These are phyloP conservation scores for Syzygium grande DNA, from an alignment of 345 rosid species.

Conservation along the genomic window DNA sequence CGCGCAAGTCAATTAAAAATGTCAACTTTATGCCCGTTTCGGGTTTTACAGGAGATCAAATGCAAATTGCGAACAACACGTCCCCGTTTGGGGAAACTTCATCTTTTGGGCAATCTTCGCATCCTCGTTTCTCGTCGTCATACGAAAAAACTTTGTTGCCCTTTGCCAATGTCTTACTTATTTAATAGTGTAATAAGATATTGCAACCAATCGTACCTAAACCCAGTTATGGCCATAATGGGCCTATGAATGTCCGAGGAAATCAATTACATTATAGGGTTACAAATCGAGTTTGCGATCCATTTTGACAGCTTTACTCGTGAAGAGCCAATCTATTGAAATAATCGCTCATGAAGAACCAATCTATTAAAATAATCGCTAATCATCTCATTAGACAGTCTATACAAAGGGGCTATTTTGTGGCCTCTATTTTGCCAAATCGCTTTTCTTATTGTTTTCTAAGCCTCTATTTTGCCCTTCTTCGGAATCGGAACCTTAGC, in stretches of 20 bases:
- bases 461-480: neutral
- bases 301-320: neutral
- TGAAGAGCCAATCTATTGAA: rapidly evolving
- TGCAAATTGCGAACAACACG: neutral
- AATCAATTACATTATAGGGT: neutral
- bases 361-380: neutral
- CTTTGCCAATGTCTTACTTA: neutral
- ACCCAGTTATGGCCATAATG: neutral
- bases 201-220: neutral
- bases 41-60: neutral
- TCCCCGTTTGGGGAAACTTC: neutral
- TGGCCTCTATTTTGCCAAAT: neutral
- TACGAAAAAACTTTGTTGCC: neutral
- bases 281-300: neutral
- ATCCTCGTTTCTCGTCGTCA: neutral
- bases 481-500: too few species aligned
- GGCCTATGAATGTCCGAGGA: rapidly evolving
- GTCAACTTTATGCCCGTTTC: neutral
- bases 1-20: neutral
- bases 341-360: neutral
- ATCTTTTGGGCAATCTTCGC: rapidly evolving
- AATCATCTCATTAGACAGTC: neutral
- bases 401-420: neutral
- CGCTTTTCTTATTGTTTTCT: neutral
- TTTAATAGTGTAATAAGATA: rapidly evolving